Evolutionary conservation across 768 basidiomycete species (phyloP).

Genomic region (Pleurotus eryngii): DNA sequence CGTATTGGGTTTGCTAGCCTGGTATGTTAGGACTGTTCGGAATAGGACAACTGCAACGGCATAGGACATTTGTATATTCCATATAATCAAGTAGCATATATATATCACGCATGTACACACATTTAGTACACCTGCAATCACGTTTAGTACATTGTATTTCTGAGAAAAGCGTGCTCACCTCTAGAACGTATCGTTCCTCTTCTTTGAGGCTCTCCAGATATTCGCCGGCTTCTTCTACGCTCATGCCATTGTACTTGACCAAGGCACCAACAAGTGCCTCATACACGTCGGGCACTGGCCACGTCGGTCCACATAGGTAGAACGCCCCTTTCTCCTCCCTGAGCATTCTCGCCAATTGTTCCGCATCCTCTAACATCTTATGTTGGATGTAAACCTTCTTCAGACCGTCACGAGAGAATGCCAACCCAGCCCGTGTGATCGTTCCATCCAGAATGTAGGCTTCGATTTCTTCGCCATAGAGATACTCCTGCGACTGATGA

Average conservation of each 20-base stretch:
- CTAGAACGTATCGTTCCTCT: slow-evolving; percentile 95
- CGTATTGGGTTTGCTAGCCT: slow-evolving; percentile 44
- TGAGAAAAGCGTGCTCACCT: slow-evolving; percentile 46
- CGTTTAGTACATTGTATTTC: not conserved
- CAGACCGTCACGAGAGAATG: slow-evolving; percentile 92
- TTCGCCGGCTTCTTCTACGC: slow-evolving; percentile 63
- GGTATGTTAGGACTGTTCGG: slow-evolving; percentile 29
- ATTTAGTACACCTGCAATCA: slow-evolving; percentile 10
- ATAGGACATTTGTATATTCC: slow-evolving; percentile 10
- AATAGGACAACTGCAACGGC: not conserved
- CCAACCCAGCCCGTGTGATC: slow-evolving; percentile 88
- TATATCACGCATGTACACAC: slow-evolving; percentile 5
- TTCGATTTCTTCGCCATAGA: slow-evolving; percentile 96
- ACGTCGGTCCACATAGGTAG: slow-evolving; percentile 97
- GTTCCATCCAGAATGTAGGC: slow-evolving; percentile 83
- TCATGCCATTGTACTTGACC: slow-evolving; percentile 64
- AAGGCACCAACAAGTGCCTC: slow-evolving; percentile 86
- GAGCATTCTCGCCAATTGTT: slow-evolving; percentile 71
- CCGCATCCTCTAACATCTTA: slow-evolving; percentile 92
- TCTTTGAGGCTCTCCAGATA: slow-evolving; percentile 91
- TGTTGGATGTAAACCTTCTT: slow-evolving; percentile 98
- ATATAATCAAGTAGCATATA: slow-evolving; percentile 20
- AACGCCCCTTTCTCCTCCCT: slow-evolving; percentile 76
- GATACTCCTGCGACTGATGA: slow-evolving; percentile 91
- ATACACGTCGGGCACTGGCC: slow-evolving; percentile 99